phyloP scores from a whole-genome alignment of 805 yeast genomes.

The Monosporozyma aquatica region DNA sequence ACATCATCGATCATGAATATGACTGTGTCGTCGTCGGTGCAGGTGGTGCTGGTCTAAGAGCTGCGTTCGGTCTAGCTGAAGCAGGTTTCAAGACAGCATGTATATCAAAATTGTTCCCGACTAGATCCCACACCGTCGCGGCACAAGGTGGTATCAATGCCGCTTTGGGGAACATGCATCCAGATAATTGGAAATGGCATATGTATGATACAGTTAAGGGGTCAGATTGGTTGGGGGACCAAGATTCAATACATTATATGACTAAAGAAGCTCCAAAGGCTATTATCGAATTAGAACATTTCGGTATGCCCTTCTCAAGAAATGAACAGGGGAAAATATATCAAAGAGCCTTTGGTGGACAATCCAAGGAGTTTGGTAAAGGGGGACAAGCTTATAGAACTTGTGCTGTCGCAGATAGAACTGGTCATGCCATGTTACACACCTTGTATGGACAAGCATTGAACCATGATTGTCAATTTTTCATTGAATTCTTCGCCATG shows the following conservation, averaged over 20 bases:
- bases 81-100: slow-evolving; percentile 98
- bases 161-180: slow-evolving; percentile 96
- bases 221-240: slow-evolving; percentile 99
- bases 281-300: slow-evolving; percentile 93
- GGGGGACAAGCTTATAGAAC: slow-evolving; percentile 99
- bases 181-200: slow-evolving; percentile 99
- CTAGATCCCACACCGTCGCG: slow-evolving; percentile 97
- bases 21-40: slow-evolving; percentile 98
- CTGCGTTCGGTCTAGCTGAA: slow-evolving; percentile 95
- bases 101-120: slow-evolving; percentile 92
- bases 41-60: slow-evolving; percentile 98
- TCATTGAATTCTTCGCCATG: slow-evolving; percentile 93
- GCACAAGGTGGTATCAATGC: slow-evolving; percentile 99
- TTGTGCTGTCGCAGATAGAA: slow-evolving; percentile 98
- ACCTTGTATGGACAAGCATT: slow-evolving; percentile 93
- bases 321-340: slow-evolving; percentile 93
- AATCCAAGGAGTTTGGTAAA: slow-evolving; percentile 87
- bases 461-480: slow-evolving; percentile 94
- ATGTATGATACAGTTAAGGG: slow-evolving; percentile 99
- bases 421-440: slow-evolving; percentile 95
- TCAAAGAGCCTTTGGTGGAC: slow-evolving; percentile 99
- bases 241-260: slow-evolving; percentile 98
- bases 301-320: slow-evolving; percentile 97
- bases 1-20: slow-evolving; percentile 93
- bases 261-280: slow-evolving; percentile 95